Conservation (phyloP, 805 yeast species). For the Cyberlindnera maritima region DNA sequence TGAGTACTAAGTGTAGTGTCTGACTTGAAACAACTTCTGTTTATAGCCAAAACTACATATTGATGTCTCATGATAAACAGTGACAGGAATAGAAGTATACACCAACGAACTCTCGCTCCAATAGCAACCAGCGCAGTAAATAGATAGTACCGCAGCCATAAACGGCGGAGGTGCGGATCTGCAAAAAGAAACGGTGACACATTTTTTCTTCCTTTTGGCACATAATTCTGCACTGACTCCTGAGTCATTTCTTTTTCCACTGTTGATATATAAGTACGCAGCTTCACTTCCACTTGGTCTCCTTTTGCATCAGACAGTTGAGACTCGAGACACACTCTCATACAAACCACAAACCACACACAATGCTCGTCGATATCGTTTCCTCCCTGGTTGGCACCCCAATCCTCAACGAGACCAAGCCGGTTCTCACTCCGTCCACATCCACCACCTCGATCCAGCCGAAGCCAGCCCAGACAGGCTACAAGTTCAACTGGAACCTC, state of each 20-base stretch:
- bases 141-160: too few relatives aligned
- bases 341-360: not conserved
- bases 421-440: slow-evolving; percentile 9
- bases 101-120: too few relatives aligned
- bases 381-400: slow-evolving; percentile 13
- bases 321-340: not conserved
- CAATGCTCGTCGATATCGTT: slow-evolving; percentile 14
- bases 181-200: not conserved
- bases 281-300: too few relatives aligned
- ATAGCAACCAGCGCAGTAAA: too few relatives aligned
- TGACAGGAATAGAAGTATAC: too few relatives aligned
- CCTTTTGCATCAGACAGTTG: too few relatives aligned
- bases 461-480: slow-evolving; percentile 7
- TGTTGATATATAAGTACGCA: not conserved
- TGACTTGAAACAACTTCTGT: too few relatives aligned
- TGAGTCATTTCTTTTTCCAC: not conserved
- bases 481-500: slow-evolving; percentile 15
- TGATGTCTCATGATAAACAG: too few relatives aligned
- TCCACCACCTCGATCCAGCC: slow-evolving; percentile 3
- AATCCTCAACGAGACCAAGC: slow-evolving; percentile 15
- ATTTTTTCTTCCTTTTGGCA: not conserved
- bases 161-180: too few relatives aligned
- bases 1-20: too few relatives aligned
- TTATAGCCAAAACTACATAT: too few relatives aligned
- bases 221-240: not conserved